Percentiles rank a stretch among this genome's conserved stretches.
Conservation (phyloP, 2,329 filamentous ascomycete genomes). For the Aureobasidium pullulans region DNA sequence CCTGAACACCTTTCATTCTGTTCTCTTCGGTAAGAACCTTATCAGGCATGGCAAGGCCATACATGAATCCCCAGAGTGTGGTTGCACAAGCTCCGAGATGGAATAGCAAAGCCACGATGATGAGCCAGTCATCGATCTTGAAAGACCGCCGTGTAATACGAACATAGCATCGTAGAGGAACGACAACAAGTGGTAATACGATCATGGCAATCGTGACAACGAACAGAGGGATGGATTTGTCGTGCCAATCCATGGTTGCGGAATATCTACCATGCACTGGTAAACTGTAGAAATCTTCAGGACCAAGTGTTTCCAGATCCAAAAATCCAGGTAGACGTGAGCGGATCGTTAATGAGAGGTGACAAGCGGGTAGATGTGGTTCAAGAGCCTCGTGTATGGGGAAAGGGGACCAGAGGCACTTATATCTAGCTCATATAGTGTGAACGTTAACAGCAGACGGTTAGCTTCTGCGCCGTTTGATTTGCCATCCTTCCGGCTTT, state of each 20-base stretch:
- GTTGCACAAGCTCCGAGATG: constrained; percentile 5
- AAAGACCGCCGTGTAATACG: not conserved
- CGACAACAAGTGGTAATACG: not conserved
- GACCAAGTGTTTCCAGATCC: not conserved
- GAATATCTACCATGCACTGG: not conserved
- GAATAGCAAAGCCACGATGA: not conserved
- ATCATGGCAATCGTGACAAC: constrained; percentile 6
- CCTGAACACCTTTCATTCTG: constrained; percentile 5
- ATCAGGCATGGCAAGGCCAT: constrained; percentile 6
- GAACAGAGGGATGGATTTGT: constrained; percentile 2
- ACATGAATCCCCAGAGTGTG: not conserved
- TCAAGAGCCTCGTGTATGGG: not conserved
- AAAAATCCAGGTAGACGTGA: not conserved
- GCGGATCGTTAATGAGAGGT: not conserved
- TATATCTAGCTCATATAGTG: not conserved
- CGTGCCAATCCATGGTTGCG: constrained; percentile 2
- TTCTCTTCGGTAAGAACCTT: not conserved
- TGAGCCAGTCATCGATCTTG: constrained; percentile 10
- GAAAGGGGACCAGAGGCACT: not conserved
- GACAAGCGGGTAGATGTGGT: not conserved
- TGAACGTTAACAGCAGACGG: not conserved
- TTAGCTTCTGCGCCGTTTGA: not conserved
- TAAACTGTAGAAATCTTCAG: not conserved
- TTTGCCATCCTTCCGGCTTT: constrained; percentile 1
- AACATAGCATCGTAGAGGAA: constrained; percentile 6